A percentile compares a stretch with the other conserved stretches of the same genome.
phyloP scores from a whole-genome alignment of 306 rosid genomes.

The Abrus precatorius region DNA sequence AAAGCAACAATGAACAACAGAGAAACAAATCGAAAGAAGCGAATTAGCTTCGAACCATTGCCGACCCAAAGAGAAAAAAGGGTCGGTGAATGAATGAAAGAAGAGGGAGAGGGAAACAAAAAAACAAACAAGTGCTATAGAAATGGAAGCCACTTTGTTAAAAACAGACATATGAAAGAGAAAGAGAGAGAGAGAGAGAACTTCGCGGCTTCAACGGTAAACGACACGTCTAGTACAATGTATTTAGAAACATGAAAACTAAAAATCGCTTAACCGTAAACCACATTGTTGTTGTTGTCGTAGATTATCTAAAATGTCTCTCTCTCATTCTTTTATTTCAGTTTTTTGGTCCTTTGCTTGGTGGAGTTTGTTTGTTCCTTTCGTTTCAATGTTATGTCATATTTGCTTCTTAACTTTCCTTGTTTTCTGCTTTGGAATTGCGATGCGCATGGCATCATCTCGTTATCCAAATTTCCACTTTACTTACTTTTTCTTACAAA shows the following conservation, averaged over 20 bases:
- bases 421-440: not conserved
- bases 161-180: not conserved
- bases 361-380: conserved; percentile 16
- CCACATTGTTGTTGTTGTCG: not conserved
- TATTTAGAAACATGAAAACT: conserved; percentile 6
- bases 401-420: not conserved
- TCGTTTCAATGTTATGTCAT: conserved; percentile 1
- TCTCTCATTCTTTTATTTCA: not conserved
- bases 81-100: conserved; percentile 46
- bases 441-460: not conserved
- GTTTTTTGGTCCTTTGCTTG: conserved; percentile 22
- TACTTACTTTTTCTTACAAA: not conserved
- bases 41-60: conserved; percentile 1
- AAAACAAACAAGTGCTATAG: not conserved
- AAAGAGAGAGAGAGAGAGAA: conserved; percentile 30
- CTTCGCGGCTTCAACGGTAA: conserved; percentile 59
- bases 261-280: not conserved
- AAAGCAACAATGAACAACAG: conserved; percentile 1
- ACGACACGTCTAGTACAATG: conserved; percentile 21
- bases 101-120: conserved; percentile 27
- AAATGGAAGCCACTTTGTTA: not conserved
- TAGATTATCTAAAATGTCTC: not conserved
- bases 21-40: not conserved
- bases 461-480: not conserved
- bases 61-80: conserved; percentile 45